A percentile compares a stretch with the other conserved stretches of the same genome.
phyloP scores from a whole-genome alignment of 2,329 filamentous ascomycete genomes.

The Pseudogymnoascus sp. region DNA sequence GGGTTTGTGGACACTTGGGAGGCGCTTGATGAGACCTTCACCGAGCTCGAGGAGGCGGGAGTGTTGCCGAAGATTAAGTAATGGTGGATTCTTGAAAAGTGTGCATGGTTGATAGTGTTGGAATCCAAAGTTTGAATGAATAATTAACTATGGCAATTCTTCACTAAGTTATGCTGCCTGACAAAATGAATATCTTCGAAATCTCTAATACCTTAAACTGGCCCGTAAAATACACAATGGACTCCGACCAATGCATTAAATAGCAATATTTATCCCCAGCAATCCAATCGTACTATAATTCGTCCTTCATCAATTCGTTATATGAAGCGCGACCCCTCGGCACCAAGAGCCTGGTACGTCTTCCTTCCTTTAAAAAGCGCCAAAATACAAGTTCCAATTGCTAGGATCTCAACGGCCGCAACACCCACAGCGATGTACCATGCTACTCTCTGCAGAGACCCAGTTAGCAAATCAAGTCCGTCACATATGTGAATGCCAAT shows the following conservation, averaged over 20 bases:
- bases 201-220: not conserved
- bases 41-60: constrained; percentile 23
- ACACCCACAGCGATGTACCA: not conserved
- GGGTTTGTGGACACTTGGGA: constrained; percentile 35
- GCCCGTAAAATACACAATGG: not conserved
- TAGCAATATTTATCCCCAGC: not conserved
- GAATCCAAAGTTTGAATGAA: not conserved
- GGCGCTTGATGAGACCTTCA: constrained; percentile 30
- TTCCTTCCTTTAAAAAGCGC: not conserved
- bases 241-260: not conserved
- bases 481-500: not conserved
- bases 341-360: not conserved
- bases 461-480: not conserved
- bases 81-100: not conserved
- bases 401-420: not conserved
- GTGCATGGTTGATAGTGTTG: too few species aligned
- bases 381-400: not conserved
- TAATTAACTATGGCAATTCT: not conserved
- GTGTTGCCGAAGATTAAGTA: constrained; percentile 20
- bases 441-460: not conserved
- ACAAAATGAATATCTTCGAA: not conserved
- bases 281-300: not conserved
- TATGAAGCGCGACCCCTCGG: not conserved
- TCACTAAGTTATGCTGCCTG: not conserved
- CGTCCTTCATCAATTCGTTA: not conserved